A percentile compares a stretch with the other conserved stretches of the same genome.
Conservation (phyloP, 2,329 filamentous ascomycete genomes). For the Cladosporium austrohemisphaericum region DNA sequence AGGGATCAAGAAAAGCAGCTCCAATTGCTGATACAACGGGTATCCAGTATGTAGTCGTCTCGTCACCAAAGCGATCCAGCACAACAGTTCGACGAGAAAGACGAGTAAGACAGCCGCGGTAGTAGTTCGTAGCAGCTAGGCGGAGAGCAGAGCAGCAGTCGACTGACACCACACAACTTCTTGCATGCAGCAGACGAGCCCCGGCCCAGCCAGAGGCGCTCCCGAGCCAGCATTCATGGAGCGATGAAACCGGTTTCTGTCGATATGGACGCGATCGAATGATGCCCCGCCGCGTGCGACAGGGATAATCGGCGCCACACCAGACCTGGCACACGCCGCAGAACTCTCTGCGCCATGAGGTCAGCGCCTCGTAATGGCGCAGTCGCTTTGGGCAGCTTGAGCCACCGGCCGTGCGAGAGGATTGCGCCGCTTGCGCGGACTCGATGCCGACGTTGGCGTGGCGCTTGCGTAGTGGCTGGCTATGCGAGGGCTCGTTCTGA, state of each 20-base stretch:
- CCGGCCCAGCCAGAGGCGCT: constrained; percentile 2
- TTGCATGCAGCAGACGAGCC: neutral
- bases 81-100: neutral
- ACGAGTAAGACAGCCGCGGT: neutral
- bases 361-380: constrained; percentile 14
- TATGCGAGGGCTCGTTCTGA: neutral
- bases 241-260: constrained; percentile 11
- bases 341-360: constrained; percentile 13
- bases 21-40: no score
- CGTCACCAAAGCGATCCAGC: neutral
- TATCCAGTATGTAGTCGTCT: neutral
- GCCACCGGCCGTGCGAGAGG: constrained; percentile 6
- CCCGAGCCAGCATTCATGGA: constrained; percentile 1
- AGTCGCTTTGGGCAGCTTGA: neutral
- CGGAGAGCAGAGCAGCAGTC: neutral
- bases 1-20: no score
- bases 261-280: constrained; percentile 12
- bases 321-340: neutral
- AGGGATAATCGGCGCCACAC: constrained; percentile 11
- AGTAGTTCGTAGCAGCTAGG: neutral
- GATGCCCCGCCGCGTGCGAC: constrained; percentile 2
- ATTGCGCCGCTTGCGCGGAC: neutral
- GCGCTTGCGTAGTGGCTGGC: neutral
- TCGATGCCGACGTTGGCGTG: constrained; percentile 3
- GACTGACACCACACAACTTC: neutral